Evolutionary conservation across 2,329 filamentous ascomycete species (phyloP).

Genomic region (Ophiocordyceps polyrhachis-furcata): DNA sequence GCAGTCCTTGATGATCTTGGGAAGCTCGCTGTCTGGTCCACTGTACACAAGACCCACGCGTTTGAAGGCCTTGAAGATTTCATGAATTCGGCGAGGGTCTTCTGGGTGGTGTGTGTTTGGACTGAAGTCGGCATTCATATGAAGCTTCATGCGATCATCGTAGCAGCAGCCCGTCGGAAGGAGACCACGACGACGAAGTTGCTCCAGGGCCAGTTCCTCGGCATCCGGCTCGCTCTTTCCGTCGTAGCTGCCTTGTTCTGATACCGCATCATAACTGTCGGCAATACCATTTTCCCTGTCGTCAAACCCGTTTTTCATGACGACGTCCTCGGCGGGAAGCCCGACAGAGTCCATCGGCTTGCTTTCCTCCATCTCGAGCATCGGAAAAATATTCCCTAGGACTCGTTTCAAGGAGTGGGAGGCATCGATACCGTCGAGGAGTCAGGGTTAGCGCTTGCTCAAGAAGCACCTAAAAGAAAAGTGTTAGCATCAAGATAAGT

Average conservation of each 20-base stretch:
- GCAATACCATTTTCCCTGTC: constrained; percentile 4
- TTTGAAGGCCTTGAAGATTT: constrained; percentile 81
- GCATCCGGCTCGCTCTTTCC: constrained; percentile 17
- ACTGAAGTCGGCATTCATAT: constrained; percentile 66
- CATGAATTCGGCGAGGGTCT: constrained; percentile 78
- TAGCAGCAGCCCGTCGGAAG: constrained; percentile 69
- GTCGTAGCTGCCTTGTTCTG: constrained; percentile 16
- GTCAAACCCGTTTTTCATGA: constrained; percentile 9
- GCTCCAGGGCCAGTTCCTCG: constrained; percentile 17
- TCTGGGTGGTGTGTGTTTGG: constrained; percentile 74
- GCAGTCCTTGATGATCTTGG: constrained; percentile 28
- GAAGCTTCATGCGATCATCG: constrained; percentile 88
- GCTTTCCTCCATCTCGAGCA: constrained; percentile 5
- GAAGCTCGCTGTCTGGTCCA: constrained; percentile 35
- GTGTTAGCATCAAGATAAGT: neutral
- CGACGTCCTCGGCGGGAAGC: constrained; percentile 23
- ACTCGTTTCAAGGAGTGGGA: neutral
- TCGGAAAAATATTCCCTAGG: neutral
- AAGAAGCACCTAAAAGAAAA: neutral
- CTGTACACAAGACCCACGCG: constrained; percentile 58
- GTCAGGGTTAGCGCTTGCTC: neutral
- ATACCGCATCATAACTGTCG: constrained; percentile 13
- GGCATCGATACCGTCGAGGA: neutral
- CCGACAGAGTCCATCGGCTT: constrained; percentile 23
- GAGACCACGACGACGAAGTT: constrained; percentile 24